Evolutionary conservation across 148 eudicot species (phyloP).

Genomic region (Rhododendron vialii): DNA sequence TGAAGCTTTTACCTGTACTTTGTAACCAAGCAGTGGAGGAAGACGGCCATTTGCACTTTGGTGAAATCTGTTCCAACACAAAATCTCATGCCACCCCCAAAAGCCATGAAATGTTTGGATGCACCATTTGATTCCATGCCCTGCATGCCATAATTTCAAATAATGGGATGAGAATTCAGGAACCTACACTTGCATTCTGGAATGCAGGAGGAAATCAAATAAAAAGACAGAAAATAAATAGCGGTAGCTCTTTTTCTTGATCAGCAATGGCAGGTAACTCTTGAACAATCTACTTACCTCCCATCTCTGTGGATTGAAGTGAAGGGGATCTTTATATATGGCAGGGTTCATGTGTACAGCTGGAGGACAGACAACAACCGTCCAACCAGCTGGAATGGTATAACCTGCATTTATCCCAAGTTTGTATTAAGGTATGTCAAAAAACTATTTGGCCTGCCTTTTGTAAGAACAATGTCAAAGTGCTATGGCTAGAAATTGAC

Average conservation of each 20-base stretch:
- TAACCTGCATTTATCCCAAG: constrained; percentile 41
- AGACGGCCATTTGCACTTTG: constrained; percentile 66
- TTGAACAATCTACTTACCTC: constrained; percentile 37
- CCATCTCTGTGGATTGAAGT: constrained; percentile 92
- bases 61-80: constrained; percentile 74
- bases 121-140: constrained; percentile 53
- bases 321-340: constrained; percentile 65
- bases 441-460: background rate
- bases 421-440: constrained; percentile 16
- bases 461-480: background rate
- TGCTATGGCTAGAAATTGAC: background rate
- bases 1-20: constrained; percentile 45
- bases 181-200: background rate
- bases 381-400: constrained; percentile 97
- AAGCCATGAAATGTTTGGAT: constrained; percentile 69
- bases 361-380: constrained; percentile 91
- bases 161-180: background rate
- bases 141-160: constrained; percentile 19
- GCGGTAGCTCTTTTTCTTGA: background rate
- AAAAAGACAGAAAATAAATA: background rate
- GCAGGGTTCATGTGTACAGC: constrained; percentile 81
- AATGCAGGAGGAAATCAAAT: background rate
- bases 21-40: constrained; percentile 62
- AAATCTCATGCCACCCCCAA: constrained; percentile 76
- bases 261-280: background rate